Conservation (phyloP, 495 filamentous ascomycete genomes). For the Aspergillus carlsbadensis region DNA sequence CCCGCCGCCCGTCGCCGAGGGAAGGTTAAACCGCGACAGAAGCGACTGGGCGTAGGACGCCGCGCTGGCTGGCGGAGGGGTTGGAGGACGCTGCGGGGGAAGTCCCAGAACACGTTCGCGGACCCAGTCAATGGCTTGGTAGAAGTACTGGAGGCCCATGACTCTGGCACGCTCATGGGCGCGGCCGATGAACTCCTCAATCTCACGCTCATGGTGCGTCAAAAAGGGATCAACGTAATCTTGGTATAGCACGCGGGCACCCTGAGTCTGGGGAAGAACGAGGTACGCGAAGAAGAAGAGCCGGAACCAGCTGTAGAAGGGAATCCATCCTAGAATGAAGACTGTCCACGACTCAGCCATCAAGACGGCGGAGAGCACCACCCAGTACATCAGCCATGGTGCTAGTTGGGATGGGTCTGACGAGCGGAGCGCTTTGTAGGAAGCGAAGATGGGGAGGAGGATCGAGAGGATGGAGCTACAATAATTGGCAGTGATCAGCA, state of each 20-base stretch:
- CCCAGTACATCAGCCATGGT: slow-evolving; percentile 99
- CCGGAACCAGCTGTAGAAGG: slow-evolving; percentile 93
- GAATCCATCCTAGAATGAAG: slow-evolving; percentile 85
- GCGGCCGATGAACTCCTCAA: slow-evolving; percentile 84
- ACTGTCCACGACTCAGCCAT: slow-evolving; percentile 84
- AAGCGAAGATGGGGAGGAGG: slow-evolving; percentile 94
- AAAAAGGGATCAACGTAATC: slow-evolving; percentile 86
- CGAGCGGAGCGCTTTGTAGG: slow-evolving; percentile 95
- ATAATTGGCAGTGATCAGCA: slow-evolving; percentile 18
- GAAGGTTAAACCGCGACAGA: slow-evolving; percentile 82
- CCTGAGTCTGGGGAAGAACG: slow-evolving; percentile 94
- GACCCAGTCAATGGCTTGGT: slow-evolving; percentile 70
- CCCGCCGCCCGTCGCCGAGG: slow-evolving; percentile 44
- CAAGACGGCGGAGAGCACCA: slow-evolving; percentile 77
- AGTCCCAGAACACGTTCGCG: slow-evolving; percentile 72
- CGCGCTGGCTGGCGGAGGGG: slow-evolving; percentile 46
- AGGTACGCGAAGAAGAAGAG: slow-evolving; percentile 89
- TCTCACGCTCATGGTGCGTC: slow-evolving; percentile 78
- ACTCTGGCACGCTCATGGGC: slow-evolving; percentile 76
- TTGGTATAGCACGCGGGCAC: slow-evolving; percentile 81
- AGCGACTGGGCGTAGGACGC: slow-evolving; percentile 74
- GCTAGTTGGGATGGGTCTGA: slow-evolving; percentile 86
- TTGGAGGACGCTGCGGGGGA: slow-evolving; percentile 51
- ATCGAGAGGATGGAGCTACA: slow-evolving; percentile 76
- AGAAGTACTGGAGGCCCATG: slow-evolving; percentile 78